Evolutionary conservation across 768 basidiomycete species (phyloP).

Genomic region (Boletellus sp.): DNA sequence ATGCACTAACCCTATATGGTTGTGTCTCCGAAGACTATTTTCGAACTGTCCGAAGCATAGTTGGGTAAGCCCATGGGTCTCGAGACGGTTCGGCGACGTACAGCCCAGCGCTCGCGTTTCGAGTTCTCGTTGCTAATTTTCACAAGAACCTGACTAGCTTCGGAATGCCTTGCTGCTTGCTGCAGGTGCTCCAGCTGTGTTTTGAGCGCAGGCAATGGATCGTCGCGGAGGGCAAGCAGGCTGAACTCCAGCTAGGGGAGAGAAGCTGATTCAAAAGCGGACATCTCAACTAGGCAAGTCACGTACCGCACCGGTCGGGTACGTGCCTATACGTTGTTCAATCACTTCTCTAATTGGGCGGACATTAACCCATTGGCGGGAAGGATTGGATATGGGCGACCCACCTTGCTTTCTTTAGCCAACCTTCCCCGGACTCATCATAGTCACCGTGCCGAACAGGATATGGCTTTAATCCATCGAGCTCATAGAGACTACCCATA

Average conservation of each 20-base stretch:
- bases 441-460: slow-evolving; percentile 81
- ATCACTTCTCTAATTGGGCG: slow-evolving; percentile 64
- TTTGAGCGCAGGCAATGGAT: slow-evolving; percentile 70
- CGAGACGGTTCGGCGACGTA: slow-evolving; percentile 38
- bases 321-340: slow-evolving; percentile 83
- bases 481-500: slow-evolving; percentile 82
- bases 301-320: slow-evolving; percentile 82
- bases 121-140: slow-evolving; percentile 63
- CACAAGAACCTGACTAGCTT: slow-evolving; percentile 51
- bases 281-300: slow-evolving; percentile 11
- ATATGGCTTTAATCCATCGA: slow-evolving; percentile 81
- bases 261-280: slow-evolving; percentile 7
- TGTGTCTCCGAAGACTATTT: slow-evolving; percentile 82
- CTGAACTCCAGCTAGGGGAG: slow-evolving; percentile 79
- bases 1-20: slow-evolving; percentile 80
- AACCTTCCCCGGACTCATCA: slow-evolving; percentile 68
- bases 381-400: slow-evolving; percentile 12
- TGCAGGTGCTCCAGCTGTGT: slow-evolving; percentile 51
- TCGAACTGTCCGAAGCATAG: slow-evolving; percentile 58
- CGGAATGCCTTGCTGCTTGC: slow-evolving; percentile 37
- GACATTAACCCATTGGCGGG: slow-evolving; percentile 17
- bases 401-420: slow-evolving; percentile 77
- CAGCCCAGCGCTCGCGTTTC: slow-evolving; percentile 80
- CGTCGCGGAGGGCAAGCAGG: slow-evolving; percentile 80
- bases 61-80: not conserved